phyloP scores from a whole-genome alignment of 163 green algal genomes.

The Chlamydomonas reinhardtii region DNA sequence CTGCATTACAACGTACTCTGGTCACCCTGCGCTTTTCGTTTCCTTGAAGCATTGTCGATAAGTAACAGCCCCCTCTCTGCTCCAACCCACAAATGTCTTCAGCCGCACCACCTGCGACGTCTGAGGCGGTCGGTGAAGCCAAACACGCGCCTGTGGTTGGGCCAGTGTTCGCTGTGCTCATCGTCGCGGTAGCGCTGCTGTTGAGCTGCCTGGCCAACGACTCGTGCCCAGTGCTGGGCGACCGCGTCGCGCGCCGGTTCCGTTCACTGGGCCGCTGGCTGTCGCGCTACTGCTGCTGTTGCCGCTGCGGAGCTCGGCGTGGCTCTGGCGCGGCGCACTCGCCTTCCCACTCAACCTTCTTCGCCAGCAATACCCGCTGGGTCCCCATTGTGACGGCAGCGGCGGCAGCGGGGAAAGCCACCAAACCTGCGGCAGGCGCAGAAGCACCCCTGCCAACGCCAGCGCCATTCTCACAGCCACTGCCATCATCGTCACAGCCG shows the following conservation, averaged over 20 bases:
- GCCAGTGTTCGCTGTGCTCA: not conserved
- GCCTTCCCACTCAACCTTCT: not conserved
- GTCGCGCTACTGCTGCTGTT: not conserved
- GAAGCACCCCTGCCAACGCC: no score
- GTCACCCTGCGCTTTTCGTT: no score
- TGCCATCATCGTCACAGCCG: not conserved
- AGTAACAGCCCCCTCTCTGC: no score
- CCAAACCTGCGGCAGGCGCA: not conserved
- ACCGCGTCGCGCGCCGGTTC: not conserved
- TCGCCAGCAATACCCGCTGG: slow-evolving; percentile 6
- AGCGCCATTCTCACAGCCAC: not conserved
- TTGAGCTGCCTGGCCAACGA: not conserved
- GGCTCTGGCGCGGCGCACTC: no score
- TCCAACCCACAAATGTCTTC: no score
- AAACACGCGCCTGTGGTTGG: not conserved
- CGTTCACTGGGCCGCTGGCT: not conserved
- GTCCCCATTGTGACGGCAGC: not conserved
- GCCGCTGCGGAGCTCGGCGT: not conserved
- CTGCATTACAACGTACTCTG: no score
- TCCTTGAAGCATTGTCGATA: no score
- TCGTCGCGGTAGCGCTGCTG: not conserved
- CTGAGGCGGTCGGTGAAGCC: no score
- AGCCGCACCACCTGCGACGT: no score
- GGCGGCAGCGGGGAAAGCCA: not conserved
- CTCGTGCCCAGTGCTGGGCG: not conserved